Conservation (phyloP, 495 filamentous ascomycete species). For the Aspergillus baeticus region DNA sequence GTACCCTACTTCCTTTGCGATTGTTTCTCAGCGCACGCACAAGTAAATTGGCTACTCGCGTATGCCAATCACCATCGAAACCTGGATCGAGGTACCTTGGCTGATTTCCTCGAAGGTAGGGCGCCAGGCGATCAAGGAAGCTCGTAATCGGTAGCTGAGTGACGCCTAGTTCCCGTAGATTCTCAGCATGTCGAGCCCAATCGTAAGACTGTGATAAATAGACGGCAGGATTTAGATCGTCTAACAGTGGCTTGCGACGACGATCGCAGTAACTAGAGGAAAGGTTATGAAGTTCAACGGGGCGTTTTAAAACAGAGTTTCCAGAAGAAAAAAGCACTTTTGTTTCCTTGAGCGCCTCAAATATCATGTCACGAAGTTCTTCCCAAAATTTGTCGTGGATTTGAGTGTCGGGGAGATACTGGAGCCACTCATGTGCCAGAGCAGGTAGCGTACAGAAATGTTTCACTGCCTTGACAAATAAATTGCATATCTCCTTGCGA, state of each 20-base stretch:
- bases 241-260: not conserved
- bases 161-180: not conserved
- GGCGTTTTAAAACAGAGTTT: not conserved
- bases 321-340: not conserved
- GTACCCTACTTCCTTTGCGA: not conserved
- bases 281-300: not conserved
- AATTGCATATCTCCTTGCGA: not conserved
- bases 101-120: not conserved
- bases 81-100: not conserved
- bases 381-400: not conserved
- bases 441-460: not conserved
- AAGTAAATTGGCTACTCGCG: not conserved
- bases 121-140: not conserved
- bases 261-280: not conserved
- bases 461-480: not conserved
- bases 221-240: not conserved
- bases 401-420: not conserved
- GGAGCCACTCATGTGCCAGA: not conserved
- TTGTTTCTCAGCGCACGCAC: not conserved
- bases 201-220: not conserved
- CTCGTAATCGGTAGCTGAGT: not conserved
- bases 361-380: not conserved
- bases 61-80: constrained; percentile 4
- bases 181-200: not conserved
- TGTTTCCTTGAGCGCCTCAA: not conserved